A percentile compares a stretch with the other conserved stretches of the same genome.
These are phyloP conservation scores for Cyberlindnera maritima DNA, from an alignment of 805 yeast species.

Conservation along the genomic window DNA sequence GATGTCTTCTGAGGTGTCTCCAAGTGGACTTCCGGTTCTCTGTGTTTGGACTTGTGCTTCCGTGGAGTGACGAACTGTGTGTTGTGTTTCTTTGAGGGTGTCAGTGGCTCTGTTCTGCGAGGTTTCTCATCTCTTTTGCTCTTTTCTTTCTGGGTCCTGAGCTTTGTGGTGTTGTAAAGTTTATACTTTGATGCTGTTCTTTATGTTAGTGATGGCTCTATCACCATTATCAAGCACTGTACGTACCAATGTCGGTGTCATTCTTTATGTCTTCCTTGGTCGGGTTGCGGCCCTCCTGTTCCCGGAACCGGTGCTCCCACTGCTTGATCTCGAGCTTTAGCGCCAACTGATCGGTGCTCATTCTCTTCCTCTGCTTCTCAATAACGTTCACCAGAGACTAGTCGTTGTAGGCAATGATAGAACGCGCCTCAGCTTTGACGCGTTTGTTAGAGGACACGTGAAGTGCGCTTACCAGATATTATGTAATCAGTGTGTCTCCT, in stretches of 20 bases:
- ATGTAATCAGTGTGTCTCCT: background rate
- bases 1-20: slow-evolving; percentile 26
- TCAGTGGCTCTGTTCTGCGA: slow-evolving; percentile 25
- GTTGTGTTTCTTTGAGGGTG: slow-evolving; percentile 21
- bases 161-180: slow-evolving; percentile 9
- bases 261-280: slow-evolving; percentile 44
- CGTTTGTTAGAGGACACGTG: background rate
- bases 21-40: slow-evolving; percentile 6
- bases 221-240: background rate
- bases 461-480: background rate
- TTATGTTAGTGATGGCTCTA: background rate
- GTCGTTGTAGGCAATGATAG: background rate
- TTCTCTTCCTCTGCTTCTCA: background rate
- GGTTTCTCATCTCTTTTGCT: background rate
- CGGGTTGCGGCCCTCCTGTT: slow-evolving; percentile 42
- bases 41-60: slow-evolving; percentile 6
- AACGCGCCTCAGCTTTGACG: background rate
- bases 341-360: slow-evolving; percentile 2
- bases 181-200: slow-evolving; percentile 18
- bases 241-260: slow-evolving; percentile 31
- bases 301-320: slow-evolving; percentile 52
- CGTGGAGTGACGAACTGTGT: slow-evolving; percentile 3
- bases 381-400: no score
- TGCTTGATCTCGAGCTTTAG: slow-evolving; percentile 45
- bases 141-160: background rate